These are phyloP conservation scores for Euphorbia peplus DNA, from an alignment of 345 rosid species.

Conservation along the genomic window DNA sequence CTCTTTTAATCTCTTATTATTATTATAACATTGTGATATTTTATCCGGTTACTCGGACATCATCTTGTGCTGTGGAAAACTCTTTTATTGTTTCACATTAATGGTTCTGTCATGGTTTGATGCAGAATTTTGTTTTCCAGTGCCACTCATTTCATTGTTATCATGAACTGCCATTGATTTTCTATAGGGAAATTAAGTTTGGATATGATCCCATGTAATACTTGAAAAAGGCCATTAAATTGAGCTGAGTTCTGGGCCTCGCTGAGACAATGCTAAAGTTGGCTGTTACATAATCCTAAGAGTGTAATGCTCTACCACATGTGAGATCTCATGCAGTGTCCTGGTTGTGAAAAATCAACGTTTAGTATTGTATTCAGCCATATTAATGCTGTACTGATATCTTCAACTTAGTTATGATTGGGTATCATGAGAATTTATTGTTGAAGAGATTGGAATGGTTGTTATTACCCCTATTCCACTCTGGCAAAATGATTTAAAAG, in stretches of 20 bases:
- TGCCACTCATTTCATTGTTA: neutral
- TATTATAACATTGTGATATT: neutral
- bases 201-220: neutral
- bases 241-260: neutral
- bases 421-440: neutral
- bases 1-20: neutral
- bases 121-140: neutral
- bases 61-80: neutral
- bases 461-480: neutral
- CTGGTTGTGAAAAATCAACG: neutral
- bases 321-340: neutral
- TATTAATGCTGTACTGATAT: neutral
- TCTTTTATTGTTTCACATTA: neutral
- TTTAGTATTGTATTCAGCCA: neutral
- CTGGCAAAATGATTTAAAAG: neutral
- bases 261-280: too few relatives aligned
- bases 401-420: neutral
- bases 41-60: neutral
- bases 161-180: neutral
- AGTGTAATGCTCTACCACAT: neutral
- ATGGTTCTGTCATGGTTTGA: neutral
- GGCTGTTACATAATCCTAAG: neutral
- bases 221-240: neutral
- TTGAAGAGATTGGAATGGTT: neutral
- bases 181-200: neutral